Evolutionary conservation across 768 basidiomycete species (phyloP), one percentile per base, ranked within the genome.

Genomic region (Leccinum ochraceum): DNA sequence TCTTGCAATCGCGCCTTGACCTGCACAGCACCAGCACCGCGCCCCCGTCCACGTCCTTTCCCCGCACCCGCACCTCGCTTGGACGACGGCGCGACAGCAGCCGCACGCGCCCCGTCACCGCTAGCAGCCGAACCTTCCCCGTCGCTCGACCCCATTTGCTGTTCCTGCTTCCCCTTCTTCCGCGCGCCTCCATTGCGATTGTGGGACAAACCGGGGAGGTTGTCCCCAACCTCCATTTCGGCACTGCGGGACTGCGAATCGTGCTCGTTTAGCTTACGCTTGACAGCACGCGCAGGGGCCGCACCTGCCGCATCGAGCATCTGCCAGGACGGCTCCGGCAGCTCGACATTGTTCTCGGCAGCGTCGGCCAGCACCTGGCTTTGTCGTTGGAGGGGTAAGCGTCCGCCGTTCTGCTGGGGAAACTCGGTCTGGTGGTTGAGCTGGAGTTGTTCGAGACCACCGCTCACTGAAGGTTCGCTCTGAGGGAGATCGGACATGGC

Each of bases 251-350:
- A 11, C 60, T 61, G 69, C 53, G 26, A 56, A 48, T 59, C 71
- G 60, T 69, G 64, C 58, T 66, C 71, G 53, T 66, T 69, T 30
- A 74, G 68, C 73, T 76, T 79, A 55, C 78, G 77, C 71, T 79
- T 79, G 26, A 60, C 76, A 60, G 66, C 65, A 63, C 73, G 75
- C 44, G 61, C 62, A 50, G 66, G 62, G 48, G 36, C 56, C 61
- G 62, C 65, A 66, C 68, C 63, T 61, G 64, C 67, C 57, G 61
- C 59, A 50, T 65, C 69, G 14, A 85, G 77, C 82, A 88, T 85
- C 66, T 88, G 85, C 72, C 75, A 78, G 26, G 84, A 81, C 22
- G 85, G 86, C 61, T 83, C 81, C 0, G 78, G 77, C 9, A 84
- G 74, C 1, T 74, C 79, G 3, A 72, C 69, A 50, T 68, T 48